phyloP scores from a whole-genome alignment of 345 rosid genomes.

The Salix exigua region DNA sequence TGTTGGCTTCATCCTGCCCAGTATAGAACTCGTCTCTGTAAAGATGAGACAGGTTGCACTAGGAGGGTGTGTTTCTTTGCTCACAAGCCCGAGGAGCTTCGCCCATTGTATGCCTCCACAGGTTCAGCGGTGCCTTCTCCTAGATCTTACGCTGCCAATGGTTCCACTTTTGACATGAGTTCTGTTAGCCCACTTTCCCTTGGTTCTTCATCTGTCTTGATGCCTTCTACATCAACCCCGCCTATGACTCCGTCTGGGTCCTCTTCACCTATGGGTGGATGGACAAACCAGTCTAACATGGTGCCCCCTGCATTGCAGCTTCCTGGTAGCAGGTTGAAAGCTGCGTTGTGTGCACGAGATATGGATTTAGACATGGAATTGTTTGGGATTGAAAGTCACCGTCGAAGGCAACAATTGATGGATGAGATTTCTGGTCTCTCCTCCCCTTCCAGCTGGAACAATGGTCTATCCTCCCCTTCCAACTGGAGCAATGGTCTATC shows the following conservation, averaged over 20 bases:
- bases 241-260: conserved; percentile 60
- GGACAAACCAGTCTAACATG: conserved; percentile 49
- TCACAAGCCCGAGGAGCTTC: conserved; percentile 79
- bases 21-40: conserved; percentile 82
- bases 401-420: conserved; percentile 35
- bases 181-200: conserved; percentile 57
- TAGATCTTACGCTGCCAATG: conserved; percentile 47
- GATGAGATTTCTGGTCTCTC: conserved; percentile 53
- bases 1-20: conserved; percentile 99
- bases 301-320: conserved; percentile 69
- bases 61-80: conserved; percentile 97
- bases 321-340: conserved; percentile 72
- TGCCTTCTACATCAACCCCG: conserved; percentile 56
- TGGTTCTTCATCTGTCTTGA: conserved; percentile 46
- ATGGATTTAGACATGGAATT: conserved; percentile 52
- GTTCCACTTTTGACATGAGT: conserved; percentile 56
- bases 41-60: conserved; percentile 67
- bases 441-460: conserved; percentile 66
- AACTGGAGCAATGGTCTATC: conserved; percentile 29
- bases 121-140: conserved; percentile 89
- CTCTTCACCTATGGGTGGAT: conserved; percentile 54
- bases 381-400: conserved; percentile 33
- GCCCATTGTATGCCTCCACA: conserved; percentile 76
- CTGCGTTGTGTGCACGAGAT: conserved; percentile 58
- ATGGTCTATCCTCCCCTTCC: conserved; percentile 12